Percentiles rank a stretch among this genome's conserved stretches.
Conservation (phyloP, 2,329 filamentous ascomycete genomes). For the Diplodia intermedia region DNA sequence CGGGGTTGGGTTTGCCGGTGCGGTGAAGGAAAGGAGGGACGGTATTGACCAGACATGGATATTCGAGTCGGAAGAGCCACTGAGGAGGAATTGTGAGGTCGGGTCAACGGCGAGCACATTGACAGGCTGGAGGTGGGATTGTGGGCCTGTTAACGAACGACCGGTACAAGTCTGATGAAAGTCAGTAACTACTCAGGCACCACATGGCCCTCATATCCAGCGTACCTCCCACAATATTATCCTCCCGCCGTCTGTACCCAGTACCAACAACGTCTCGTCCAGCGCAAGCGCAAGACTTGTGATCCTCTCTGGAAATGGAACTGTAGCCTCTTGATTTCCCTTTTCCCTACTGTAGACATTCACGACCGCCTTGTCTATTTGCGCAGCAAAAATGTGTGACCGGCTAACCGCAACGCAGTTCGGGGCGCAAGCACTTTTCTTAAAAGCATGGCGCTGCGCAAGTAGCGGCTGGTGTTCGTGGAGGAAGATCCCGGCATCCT, state of each 20-base stretch:
- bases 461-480: constrained; percentile 81
- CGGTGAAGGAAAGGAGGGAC: constrained; percentile 70
- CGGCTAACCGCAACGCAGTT: constrained; percentile 81
- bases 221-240: constrained; percentile 91
- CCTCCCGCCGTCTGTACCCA: constrained; percentile 85
- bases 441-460: constrained; percentile 79
- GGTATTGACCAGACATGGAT: constrained; percentile 90
- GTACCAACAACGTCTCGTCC: constrained; percentile 70
- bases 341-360: constrained; percentile 88
- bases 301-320: constrained; percentile 88
- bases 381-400: constrained; percentile 88
- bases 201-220: constrained; percentile 37
- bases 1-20: constrained; percentile 64
- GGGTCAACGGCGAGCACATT: constrained; percentile 75
- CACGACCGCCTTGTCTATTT: constrained; percentile 88
- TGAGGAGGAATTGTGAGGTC: constrained; percentile 75
- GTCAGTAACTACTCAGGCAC: constrained; percentile 43
- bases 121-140: constrained; percentile 80
- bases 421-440: constrained; percentile 84
- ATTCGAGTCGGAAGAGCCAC: constrained; percentile 84
- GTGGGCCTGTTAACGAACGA: constrained; percentile 75
- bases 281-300: constrained; percentile 76
- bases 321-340: constrained; percentile 84
- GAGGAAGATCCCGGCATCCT: constrained; percentile 87
- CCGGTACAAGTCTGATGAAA: constrained; percentile 73